Percentiles rank a stretch among this genome's conserved stretches.
Evolutionary conservation across 75 land plant species (phyloP).

Genomic region (Sequoiadendron giganteum): DNA sequence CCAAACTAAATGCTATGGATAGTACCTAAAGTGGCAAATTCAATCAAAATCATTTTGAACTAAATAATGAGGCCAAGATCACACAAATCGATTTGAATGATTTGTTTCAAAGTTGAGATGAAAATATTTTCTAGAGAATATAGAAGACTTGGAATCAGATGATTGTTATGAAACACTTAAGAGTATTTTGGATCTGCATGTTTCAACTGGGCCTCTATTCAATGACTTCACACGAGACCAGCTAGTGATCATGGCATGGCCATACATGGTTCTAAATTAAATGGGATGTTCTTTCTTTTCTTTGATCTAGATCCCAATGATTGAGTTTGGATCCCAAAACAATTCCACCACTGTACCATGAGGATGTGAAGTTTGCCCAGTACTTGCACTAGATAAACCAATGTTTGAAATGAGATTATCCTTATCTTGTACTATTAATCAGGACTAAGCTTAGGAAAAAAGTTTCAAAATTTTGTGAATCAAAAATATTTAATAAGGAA

Average conservation of each 20-base stretch:
- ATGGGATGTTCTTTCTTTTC: slow-evolving; percentile 58
- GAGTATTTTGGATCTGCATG: background rate
- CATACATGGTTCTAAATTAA: slow-evolving; percentile 20
- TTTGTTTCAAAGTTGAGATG: background rate
- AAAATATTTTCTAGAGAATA: background rate
- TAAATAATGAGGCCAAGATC: too few relatives aligned
- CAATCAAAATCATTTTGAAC: too few relatives aligned
- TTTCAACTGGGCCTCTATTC: slow-evolving; percentile 4
- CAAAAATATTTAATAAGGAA: slow-evolving; percentile 62
- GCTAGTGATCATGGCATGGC: too few relatives aligned
- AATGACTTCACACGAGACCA: slow-evolving; percentile 36
- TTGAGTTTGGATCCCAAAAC: slow-evolving; percentile 46
- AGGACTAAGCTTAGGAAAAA: slow-evolving; percentile 42
- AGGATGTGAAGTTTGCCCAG: slow-evolving; percentile 64
- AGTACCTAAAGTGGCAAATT: too few relatives aligned
- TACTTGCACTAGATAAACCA: slow-evolving; percentile 72
- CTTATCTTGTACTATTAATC: slow-evolving; percentile 52
- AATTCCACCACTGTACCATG: slow-evolving; percentile 49
- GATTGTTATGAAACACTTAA: background rate
- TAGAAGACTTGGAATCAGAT: background rate
- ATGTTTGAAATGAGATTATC: slow-evolving; percentile 62
- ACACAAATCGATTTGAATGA: background rate
- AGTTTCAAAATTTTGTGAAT: slow-evolving; percentile 61
- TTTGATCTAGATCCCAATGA: slow-evolving; percentile 52
- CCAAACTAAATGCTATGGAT: too few relatives aligned